Evolutionary conservation across 2,329 filamentous ascomycete genomes (phyloP).

Genomic region (Chrysoporthe puriensis): DNA sequence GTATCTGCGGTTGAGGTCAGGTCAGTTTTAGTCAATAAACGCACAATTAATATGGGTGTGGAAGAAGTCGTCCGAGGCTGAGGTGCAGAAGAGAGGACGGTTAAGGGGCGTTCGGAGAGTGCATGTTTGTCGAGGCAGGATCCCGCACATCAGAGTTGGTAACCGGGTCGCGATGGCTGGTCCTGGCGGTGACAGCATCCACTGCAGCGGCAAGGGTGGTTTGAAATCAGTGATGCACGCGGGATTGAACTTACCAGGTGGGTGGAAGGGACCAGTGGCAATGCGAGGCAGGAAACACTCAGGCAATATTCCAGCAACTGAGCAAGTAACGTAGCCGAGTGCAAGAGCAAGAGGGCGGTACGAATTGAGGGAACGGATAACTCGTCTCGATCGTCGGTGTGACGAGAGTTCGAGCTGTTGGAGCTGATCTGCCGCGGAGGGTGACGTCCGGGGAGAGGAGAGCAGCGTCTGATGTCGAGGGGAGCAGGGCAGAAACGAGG

Average conservation of each 20-base stretch:
- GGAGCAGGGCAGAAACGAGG: not conserved
- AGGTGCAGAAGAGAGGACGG: not conserved
- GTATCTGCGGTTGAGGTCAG: slow-evolving; percentile 14
- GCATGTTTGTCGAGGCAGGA: not conserved
- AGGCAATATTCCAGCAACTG: slow-evolving; percentile 41
- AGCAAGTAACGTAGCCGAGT: slow-evolving; percentile 20
- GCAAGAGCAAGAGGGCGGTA: not conserved
- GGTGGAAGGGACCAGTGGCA: slow-evolving; percentile 23
- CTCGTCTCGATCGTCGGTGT: slow-evolving; percentile 26
- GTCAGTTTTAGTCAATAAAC: not conserved
- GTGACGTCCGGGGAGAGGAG: not conserved
- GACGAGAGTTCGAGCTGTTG: slow-evolving; percentile 26
- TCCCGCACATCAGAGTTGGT: not conserved
- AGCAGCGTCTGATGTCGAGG: too few species aligned
- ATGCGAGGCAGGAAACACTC: slow-evolving; percentile 31
- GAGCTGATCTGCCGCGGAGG: not conserved
- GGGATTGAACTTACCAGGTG: slow-evolving; percentile 24
- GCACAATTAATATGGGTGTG: not conserved
- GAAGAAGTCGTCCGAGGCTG: not conserved
- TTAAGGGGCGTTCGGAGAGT: not conserved
- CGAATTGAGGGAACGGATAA: not conserved
- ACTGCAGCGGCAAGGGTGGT: not conserved
- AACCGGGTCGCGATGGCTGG: not conserved
- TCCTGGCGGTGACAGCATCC: too few species aligned
- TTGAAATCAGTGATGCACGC: not conserved